phyloP scores from a whole-genome alignment of 2,329 filamentous ascomycete genomes.

The Acrocalymma vagum region DNA sequence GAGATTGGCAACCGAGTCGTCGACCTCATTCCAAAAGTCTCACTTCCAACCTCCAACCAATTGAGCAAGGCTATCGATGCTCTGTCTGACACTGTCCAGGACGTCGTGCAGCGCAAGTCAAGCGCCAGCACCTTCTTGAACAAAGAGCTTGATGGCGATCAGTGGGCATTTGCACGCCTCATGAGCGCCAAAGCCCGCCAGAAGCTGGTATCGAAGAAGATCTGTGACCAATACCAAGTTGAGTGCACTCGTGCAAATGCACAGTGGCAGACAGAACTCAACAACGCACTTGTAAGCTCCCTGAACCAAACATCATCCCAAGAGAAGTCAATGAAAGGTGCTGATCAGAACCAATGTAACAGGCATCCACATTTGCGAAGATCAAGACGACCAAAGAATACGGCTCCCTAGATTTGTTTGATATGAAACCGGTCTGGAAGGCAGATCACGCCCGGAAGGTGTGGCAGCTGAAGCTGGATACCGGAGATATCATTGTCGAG shows the following conservation, averaged over 20 bases:
- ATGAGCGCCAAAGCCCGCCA: conserved; percentile 14
- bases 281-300: conserved; percentile 12
- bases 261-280: conserved; percentile 12
- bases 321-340: not conserved
- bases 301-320: not conserved
- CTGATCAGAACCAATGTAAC: not conserved
- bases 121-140: not conserved
- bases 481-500: no score
- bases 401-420: conserved; percentile 5
- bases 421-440: conserved; percentile 19
- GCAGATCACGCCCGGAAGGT: conserved; percentile 5
- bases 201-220: conserved; percentile 12
- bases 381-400: no score
- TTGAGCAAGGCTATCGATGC: conserved; percentile 7
- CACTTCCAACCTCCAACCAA: conserved; percentile 9
- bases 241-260: not conserved
- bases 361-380: no score
- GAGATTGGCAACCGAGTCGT: conserved; percentile 16
- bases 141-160: conserved; percentile 3
- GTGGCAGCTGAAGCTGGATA: conserved; percentile 23
- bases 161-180: conserved; percentile 13
- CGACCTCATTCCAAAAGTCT: conserved; percentile 8
- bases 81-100: conserved; percentile 11
- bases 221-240: conserved; percentile 15
- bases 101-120: not conserved